Evolutionary conservation across 192 early-diverging fungal genomes (phyloP), one percentile per base, ranked within the genome.

Genomic region (Funneliformis mosseae): DNA sequence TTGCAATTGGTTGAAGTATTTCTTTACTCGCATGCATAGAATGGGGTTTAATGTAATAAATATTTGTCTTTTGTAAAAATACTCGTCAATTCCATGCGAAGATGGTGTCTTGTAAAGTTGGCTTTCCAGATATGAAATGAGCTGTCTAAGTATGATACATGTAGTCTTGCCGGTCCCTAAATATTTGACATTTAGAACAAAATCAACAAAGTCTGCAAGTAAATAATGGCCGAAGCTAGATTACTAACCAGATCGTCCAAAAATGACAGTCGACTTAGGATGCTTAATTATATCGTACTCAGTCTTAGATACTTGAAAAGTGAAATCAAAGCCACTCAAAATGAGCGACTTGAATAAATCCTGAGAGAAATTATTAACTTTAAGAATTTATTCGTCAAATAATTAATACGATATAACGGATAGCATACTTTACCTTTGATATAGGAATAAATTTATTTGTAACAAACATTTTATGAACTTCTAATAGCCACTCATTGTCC

Each of bases 51-150:
- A 33, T 42, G 76, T 77, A 63, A 77, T 77, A 42, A 77, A 77
- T 77, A 77, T 77, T 23, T 77, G 76, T 14, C 76, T 77, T 77
- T 63, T 77, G n/a, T 63, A 5, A 41, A 42, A 77, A 77, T 63
- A 25, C 16, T 63, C 33, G 8, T 18, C 42, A 48, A 8, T 33
- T 6, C 18, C 48, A 42, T 63, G 3, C 33, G 33, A 33, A 33
- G 3, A 33, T 11, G 60, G 23, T 3, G 9, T 63, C 11, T 77
- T 77, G 9, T 45, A 3, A 9, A 45, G n/a, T 14, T 77, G n/a
- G 14, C 25, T 63, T 21, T n/a, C 42, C 1, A 62, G 16, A 28
- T 64, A 77, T 66, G 76, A 77, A 27, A 61, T 14, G 5, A 77
- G 45, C 28, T 28, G 42, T 5, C 42, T 23, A 64, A 45, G 64